Evolutionary conservation across 179 eudicot genomes (phyloP).

Genomic region (Nepenthes alata): DNA sequence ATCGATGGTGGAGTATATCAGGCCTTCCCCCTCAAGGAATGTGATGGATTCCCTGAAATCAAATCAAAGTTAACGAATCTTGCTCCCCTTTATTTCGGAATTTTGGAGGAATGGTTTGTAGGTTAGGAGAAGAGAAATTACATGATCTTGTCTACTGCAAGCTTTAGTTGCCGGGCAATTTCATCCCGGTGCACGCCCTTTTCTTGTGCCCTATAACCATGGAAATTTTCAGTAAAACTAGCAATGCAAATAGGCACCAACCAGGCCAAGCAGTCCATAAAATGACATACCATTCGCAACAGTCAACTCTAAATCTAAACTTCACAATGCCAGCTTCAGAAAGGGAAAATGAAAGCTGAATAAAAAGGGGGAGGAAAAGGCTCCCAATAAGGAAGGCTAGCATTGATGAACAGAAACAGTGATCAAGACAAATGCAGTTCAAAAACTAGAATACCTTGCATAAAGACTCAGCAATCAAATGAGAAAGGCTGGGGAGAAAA

Average conservation of each 20-base stretch:
- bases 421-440: too few relatives aligned
- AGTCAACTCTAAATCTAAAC: too few relatives aligned
- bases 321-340: too few relatives aligned
- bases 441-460: too few relatives aligned
- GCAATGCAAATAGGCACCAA: background rate
- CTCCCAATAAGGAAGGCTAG: too few relatives aligned
- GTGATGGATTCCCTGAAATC: constrained; percentile 58
- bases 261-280: background rate
- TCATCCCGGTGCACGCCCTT: constrained; percentile 74
- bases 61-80: constrained; percentile 2
- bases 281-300: too few relatives aligned
- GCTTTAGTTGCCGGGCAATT: constrained; percentile 48
- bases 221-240: background rate
- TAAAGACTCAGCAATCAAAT: background rate
- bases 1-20: constrained; percentile 75
- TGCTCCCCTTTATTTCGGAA: background rate
- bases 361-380: too few relatives aligned
- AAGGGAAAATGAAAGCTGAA: too few relatives aligned
- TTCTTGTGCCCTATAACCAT: constrained; percentile 44
- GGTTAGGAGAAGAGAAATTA: constrained; percentile 20
- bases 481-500: background rate
- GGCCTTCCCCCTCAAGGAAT: constrained; percentile 71
- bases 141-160: constrained; percentile 56
- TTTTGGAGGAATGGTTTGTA: background rate
- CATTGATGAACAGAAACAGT: too few relatives aligned